Evolutionary conservation across 495 filamentous ascomycete genomes (phyloP).

Genomic region (Xylaria acuta): DNA sequence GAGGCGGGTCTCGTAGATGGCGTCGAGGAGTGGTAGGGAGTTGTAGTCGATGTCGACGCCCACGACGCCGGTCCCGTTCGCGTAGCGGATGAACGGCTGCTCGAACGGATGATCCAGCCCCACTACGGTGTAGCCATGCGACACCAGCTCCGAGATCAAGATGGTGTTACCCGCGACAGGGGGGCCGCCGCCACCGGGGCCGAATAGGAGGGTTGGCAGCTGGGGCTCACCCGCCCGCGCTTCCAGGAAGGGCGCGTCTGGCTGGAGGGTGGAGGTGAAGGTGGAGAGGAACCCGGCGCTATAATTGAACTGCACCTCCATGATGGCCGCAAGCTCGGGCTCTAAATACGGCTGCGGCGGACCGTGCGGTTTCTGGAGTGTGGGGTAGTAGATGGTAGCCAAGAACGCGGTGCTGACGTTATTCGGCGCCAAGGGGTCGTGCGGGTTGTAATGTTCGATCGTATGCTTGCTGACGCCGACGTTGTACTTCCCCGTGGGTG

Average conservation of each 20-base stretch:
- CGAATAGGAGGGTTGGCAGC: slow-evolving; percentile 34
- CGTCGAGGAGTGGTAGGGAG: slow-evolving; percentile 1
- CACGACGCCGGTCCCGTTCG: slow-evolving; percentile 48
- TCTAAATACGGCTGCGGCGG: slow-evolving; percentile 32
- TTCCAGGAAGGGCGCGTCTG: slow-evolving; percentile 29
- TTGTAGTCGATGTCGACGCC: slow-evolving; percentile 33
- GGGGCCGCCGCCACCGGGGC: slow-evolving; percentile 39
- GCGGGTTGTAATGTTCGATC: slow-evolving; percentile 30
- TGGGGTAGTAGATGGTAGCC: slow-evolving; percentile 39
- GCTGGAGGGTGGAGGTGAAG: slow-evolving; percentile 33
- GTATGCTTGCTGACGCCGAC: slow-evolving; percentile 31
- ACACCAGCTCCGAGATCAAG: slow-evolving; percentile 53
- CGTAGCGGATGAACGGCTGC: slow-evolving; percentile 53
- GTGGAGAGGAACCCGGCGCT: slow-evolving; percentile 30
- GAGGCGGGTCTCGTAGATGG: slow-evolving; percentile 31
- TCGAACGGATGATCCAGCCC: slow-evolving; percentile 59
- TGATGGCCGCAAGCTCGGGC: slow-evolving; percentile 31
- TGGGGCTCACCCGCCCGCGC: neutral
- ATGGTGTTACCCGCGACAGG: slow-evolving; percentile 41
- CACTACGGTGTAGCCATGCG: slow-evolving; percentile 55
- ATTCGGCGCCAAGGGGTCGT: slow-evolving; percentile 36
- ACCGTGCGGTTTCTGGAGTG: slow-evolving; percentile 30
- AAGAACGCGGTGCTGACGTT: slow-evolving; percentile 37
- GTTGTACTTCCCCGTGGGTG: slow-evolving; percentile 33
- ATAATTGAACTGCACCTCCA: slow-evolving; percentile 32